Evolutionary conservation across 208 protist genomes (phyloP), one percentile per base, ranked within the genome.

Genomic region (Acanthamoeba quina): DNA sequence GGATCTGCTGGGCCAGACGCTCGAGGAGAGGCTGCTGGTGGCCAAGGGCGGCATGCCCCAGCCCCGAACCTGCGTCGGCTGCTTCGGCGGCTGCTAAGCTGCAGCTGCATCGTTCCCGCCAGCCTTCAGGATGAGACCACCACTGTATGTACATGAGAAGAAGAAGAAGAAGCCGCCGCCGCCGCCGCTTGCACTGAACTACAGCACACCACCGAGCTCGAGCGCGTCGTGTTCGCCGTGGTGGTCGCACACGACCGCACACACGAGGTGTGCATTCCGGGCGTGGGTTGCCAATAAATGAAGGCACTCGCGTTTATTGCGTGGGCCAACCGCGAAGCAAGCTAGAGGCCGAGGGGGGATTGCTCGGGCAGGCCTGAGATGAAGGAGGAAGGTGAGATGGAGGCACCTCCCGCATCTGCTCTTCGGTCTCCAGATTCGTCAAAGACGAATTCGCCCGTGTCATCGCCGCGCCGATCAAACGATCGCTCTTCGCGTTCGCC

Each of bases 1-100:
- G 92, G 92, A 95, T 34, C 72, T 95, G 29, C 44, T 94, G 29
- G 92, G 85, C 41, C 85, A 91, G 49, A 66, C 54, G 7, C 34
- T 91, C 44, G 60, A 91, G 85, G 85, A 91, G 85, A 21, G 60
- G 44, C 47, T 91, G 56, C 85, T 78, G 19, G 13, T 78, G 70
- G 70, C 70, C 70, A 78, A 78, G 70, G 70, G 70, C 70, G 70
- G 70, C 70, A 78, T 78, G 37, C 70, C 70, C 17, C 70, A 78
- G 19, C 70, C 70, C 37, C 70, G 70, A 3, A 24, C 70, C 70
- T 78, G 70, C 70, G 70, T 47, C 34, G 17, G 24, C 34, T 78
- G 70, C 70, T 78, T 31, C 70, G 70, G 70, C 21, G 70, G 70
- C 70, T 78, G 70, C 70, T 78, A 29, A 37, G 34, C 34, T 37